phyloP scores from a whole-genome alignment of 2,329 filamentous ascomycete genomes.

The Rhinocladiella similis region DNA sequence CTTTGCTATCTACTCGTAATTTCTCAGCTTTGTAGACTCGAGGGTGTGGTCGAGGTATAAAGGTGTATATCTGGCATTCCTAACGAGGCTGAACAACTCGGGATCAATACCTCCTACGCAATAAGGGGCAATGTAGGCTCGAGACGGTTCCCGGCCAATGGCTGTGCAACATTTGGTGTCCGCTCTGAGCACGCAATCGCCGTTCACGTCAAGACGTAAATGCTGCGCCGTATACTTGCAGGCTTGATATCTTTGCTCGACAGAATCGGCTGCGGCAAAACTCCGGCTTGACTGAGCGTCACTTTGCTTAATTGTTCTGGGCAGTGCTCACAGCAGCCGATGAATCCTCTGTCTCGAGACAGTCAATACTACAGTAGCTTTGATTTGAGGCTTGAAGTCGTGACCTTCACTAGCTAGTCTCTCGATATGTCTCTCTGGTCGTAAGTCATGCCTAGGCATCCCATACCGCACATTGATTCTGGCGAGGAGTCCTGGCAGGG shows the following conservation, averaged over 20 bases:
- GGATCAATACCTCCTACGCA: constrained; percentile 8
- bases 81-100: constrained; percentile 20
- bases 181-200: constrained; percentile 8
- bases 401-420: not conserved
- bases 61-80: not conserved
- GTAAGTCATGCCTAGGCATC: constrained; percentile 10
- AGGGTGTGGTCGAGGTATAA: not conserved
- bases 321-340: not conserved
- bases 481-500: too few relatives aligned
- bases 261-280: too few relatives aligned
- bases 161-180: not conserved
- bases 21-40: not conserved
- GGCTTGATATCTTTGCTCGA: not conserved
- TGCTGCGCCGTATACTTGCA: not conserved
- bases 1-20: not conserved
- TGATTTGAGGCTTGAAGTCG: not conserved
- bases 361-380: too few relatives aligned
- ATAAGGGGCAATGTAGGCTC: not conserved
- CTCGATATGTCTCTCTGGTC: constrained; percentile 26
- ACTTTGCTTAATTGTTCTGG: not conserved
- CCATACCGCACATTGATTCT: not conserved
- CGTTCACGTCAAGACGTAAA: not conserved
- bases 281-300: too few relatives aligned
- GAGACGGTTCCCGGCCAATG: constrained; percentile 3
- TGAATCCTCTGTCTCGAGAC: not conserved